Percentiles rank a stretch among this genome's conserved stretches.
Conservation (phyloP, 345 rosid species). For the Boechera divaricarpa region DNA sequence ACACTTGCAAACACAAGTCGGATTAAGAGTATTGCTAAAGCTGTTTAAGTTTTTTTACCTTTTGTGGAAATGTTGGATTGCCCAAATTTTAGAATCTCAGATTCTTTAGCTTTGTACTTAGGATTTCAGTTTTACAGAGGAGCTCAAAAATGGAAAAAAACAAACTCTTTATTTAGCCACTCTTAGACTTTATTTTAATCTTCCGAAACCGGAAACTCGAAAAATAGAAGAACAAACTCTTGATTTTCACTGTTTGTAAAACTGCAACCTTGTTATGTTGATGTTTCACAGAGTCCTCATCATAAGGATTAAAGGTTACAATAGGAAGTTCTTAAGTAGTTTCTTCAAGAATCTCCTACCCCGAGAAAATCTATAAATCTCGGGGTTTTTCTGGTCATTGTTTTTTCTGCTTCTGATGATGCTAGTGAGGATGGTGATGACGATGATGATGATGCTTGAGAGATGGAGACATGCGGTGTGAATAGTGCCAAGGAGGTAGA, state of each 20-base stretch:
- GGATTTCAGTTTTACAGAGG: not conserved
- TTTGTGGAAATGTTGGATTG: not conserved
- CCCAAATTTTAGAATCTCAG: not conserved
- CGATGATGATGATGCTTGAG: constrained; percentile 49
- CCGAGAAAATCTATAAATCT: constrained; percentile 74
- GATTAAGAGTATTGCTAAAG: constrained; percentile 27
- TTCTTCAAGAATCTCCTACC: constrained; percentile 45
- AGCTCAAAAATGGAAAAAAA: too few relatives aligned
- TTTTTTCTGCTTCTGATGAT: constrained; percentile 43
- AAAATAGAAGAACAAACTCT: constrained; percentile 12
- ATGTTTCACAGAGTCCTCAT: constrained; percentile 22
- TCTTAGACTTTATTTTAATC: too few relatives aligned
- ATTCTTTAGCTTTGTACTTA: constrained; percentile 12
- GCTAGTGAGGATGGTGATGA: constrained; percentile 43
- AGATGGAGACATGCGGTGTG: constrained; percentile 49
- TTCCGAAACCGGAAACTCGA: not conserved
- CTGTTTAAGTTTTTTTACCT: not conserved
- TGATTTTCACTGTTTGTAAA: constrained; percentile 25
- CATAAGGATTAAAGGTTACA: constrained; percentile 12
- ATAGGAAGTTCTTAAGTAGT: constrained; percentile 14
- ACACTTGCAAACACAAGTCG: constrained; percentile 8
- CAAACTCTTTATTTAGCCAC: not conserved
- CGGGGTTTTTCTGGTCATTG: constrained; percentile 39
- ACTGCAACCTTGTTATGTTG: constrained; percentile 30
- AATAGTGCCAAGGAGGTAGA: constrained; percentile 44